Conservation (phyloP, 192 early-diverging fungal species). For the Umbelopsis sp. region DNA sequence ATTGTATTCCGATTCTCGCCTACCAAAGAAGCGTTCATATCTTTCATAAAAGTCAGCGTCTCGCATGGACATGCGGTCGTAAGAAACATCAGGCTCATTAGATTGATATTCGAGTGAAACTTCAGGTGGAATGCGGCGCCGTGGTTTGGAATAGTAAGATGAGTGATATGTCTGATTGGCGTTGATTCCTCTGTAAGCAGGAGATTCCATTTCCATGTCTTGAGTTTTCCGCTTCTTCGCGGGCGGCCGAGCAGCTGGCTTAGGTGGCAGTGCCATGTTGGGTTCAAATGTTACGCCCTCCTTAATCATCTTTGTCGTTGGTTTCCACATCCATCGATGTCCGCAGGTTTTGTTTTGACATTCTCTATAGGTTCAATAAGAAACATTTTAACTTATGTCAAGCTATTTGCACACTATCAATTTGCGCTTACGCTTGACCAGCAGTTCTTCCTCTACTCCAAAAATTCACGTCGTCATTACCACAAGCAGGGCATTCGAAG, state of each 20-base stretch:
- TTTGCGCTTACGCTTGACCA: constrained; percentile 10
- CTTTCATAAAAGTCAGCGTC: neutral
- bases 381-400: neutral
- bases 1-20: neutral
- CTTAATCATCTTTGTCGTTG: constrained; percentile 6
- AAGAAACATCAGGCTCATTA: neutral
- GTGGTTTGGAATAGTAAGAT: neutral
- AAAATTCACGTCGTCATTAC: constrained; percentile 2
- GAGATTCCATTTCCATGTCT: neutral
- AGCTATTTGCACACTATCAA: neutral
- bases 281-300: constrained; percentile 3
- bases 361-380: neutral
- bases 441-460: constrained; percentile 20
- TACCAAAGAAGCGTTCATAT: neutral
- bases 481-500: constrained; percentile 7
- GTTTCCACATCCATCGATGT: constrained; percentile 23
- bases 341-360: neutral
- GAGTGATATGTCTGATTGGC: neutral
- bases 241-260: neutral
- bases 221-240: neutral
- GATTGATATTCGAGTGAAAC: neutral
- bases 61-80: neutral
- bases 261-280: constrained; percentile 8
- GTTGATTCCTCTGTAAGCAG: neutral
- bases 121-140: constrained; percentile 4